These are phyloP conservation scores for Blastobotrys malaysiensis DNA, from an alignment of 1,139 yeast species.

Conservation along the genomic window DNA sequence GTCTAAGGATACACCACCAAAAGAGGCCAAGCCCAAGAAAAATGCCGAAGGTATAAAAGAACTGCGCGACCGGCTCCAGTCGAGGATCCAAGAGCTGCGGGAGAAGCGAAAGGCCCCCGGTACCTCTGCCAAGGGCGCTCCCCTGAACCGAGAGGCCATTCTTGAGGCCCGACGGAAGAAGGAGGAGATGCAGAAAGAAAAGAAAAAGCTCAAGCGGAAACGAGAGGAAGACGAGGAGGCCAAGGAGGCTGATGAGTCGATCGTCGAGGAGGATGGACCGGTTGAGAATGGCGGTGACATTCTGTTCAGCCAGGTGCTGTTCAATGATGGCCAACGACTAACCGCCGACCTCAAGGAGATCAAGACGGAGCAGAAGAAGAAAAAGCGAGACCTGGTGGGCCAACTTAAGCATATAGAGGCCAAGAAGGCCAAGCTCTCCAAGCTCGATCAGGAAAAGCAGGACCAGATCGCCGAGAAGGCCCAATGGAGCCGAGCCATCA, in stretches of 20 bases:
- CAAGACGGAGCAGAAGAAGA: constrained; percentile 60
- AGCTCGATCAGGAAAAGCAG: constrained; percentile 60
- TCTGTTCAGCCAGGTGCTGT: constrained; percentile 75
- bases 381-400: constrained; percentile 84
- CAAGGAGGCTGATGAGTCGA: constrained; percentile 14
- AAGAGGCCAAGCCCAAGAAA: constrained; percentile 8
- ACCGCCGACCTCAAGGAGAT: constrained; percentile 66
- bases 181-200: constrained; percentile 42
- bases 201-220: constrained; percentile 35
- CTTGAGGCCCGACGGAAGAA: constrained; percentile 35
- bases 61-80: constrained; percentile 66
- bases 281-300: constrained; percentile 33
- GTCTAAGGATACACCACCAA: constrained; percentile 2
- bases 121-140: constrained; percentile 70
- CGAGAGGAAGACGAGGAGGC: constrained; percentile 23
- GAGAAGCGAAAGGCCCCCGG: constrained; percentile 93
- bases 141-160: constrained; percentile 48
- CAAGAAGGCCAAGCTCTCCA: constrained; percentile 59
- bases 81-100: constrained; percentile 61
- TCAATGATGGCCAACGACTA: constrained; percentile 77
- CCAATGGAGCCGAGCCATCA: constrained; percentile 78
- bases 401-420: constrained; percentile 72
- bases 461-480: constrained; percentile 60
- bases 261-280: constrained; percentile 12
- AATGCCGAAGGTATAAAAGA: constrained; percentile 43